Evolutionary conservation across 768 basidiomycete species (phyloP).

Genomic region (Amanita pseudoporphyria): DNA sequence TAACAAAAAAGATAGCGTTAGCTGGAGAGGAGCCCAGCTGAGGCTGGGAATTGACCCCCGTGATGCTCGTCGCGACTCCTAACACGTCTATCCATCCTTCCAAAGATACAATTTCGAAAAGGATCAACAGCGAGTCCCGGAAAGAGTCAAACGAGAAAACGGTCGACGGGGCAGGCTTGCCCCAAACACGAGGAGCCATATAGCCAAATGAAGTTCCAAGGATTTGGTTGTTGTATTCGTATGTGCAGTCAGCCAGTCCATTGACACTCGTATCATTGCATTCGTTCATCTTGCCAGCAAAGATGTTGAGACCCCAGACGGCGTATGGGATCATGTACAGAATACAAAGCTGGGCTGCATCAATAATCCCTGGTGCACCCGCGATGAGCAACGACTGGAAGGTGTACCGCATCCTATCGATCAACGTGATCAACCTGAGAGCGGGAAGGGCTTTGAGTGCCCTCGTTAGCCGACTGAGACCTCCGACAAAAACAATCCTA

Average conservation of each 20-base stretch:
- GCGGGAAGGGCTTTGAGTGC: conserved; percentile 84
- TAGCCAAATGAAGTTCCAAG: conserved; percentile 57
- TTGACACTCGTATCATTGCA: conserved; percentile 65
- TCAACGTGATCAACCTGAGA: conserved; percentile 81
- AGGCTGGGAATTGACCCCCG: conserved; percentile 61
- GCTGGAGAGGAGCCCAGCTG: conserved; percentile 59
- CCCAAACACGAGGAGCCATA: conserved; percentile 81
- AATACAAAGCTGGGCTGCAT: conserved; percentile 83
- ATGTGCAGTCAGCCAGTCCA: conserved; percentile 57
- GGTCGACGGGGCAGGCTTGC: conserved; percentile 73
- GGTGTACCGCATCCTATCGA: conserved; percentile 77
- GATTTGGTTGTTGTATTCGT: conserved; percentile 63
- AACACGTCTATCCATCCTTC: conserved; percentile 98
- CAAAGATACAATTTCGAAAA: conserved; percentile 93
- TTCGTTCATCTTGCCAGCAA: conserved; percentile 69
- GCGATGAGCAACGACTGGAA: conserved; percentile 84
- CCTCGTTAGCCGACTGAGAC: conserved; percentile 72
- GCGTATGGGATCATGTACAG: conserved; percentile 91
- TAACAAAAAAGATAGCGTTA: conserved; percentile 86
- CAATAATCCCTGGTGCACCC: conserved; percentile 75
- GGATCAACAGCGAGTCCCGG: conserved; percentile 71
- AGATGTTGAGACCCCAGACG: conserved; percentile 92
- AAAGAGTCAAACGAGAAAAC: conserved; percentile 89
- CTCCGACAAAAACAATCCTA: conserved; percentile 65
- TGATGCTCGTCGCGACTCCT: conserved; percentile 69